phyloP scores from a whole-genome alignment of 2,329 filamentous ascomycete species.

The Botrytis galanthina region DNA sequence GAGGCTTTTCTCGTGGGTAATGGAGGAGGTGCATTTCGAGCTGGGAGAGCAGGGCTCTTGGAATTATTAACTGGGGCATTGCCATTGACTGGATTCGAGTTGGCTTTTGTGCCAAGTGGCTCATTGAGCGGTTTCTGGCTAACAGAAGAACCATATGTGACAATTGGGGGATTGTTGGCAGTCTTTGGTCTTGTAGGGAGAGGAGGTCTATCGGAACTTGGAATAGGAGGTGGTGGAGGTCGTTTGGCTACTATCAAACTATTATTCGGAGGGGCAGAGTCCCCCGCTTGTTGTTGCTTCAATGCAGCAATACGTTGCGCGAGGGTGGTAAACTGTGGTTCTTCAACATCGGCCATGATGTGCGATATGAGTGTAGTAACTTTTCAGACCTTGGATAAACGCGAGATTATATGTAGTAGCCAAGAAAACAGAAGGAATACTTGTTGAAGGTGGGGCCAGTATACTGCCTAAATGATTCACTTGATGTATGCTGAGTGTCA shows the following conservation, averaged over 20 bases:
- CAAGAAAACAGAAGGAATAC: background rate
- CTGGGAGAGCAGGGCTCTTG: conserved; percentile 31
- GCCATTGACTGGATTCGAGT: conserved; percentile 34
- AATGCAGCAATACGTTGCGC: conserved; percentile 63
- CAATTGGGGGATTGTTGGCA: conserved; percentile 39
- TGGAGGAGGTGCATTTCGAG: conserved; percentile 43
- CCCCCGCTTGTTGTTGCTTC: conserved; percentile 43
- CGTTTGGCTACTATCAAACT: conserved; percentile 27
- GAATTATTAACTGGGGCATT: conserved; percentile 27
- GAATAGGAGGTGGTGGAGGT: conserved; percentile 58
- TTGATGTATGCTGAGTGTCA: background rate
- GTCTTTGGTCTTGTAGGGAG: conserved; percentile 42
- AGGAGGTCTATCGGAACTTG: conserved; percentile 42
- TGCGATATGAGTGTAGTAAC: background rate
- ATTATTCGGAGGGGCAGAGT: conserved; percentile 26
- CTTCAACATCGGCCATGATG: conserved; percentile 59
- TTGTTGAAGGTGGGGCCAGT: background rate
- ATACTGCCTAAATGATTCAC: conserved; percentile 13
- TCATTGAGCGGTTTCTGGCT: conserved; percentile 32
- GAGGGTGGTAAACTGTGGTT: conserved; percentile 59
- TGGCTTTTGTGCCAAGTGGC: conserved; percentile 29
- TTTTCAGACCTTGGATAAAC: background rate
- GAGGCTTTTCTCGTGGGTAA: conserved; percentile 52
- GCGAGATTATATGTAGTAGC: background rate
- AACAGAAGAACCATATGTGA: conserved; percentile 33